Base-by-base conservation (phyloP, 495 filamentous ascomycete genomes). In the Neurospora sp. region DNA sequence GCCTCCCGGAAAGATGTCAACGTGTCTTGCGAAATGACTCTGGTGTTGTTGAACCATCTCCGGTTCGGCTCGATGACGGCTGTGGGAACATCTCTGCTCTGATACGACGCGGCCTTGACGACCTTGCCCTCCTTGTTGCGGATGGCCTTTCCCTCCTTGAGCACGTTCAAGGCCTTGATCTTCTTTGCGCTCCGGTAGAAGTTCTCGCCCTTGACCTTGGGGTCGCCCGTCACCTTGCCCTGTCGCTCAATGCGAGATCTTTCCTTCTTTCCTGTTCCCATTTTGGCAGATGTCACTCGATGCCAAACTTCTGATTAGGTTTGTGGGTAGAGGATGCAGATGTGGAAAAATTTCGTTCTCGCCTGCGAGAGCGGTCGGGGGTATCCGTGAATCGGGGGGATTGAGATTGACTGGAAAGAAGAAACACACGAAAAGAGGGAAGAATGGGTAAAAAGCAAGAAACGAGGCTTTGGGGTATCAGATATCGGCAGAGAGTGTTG, bases 231-330 rank as follows among this genome's bases (percentile, higher is more conserved):
- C 69, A 85, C 84, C 86, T 94, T 94, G 70, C 94, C 93, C 86
- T 97, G 88, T 76, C 93, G 85, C 79, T 78, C 86, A 83, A 91
- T 91, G 81, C 96, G 91, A 79, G 84, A 85, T 75, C 88, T 90
- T 82, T 99, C 96, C 85, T 98, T 98, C 88, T 98, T 99, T 77
- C 90, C 79, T 80, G 44, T 94, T 84, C 96, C 96, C 96, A 99
- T 98, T 72, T 71, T 80, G 76, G 76, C 76, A 71, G 71, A 70
- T 76, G 38, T 42, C 69, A 72, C 71, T 71, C 46, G 39, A 46
- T 44, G 72, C 74, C 75, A 74, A 70, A 12, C 16, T 38, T 20
- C 35, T 35, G 39, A 35, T n/a, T 62, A 72, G 16, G 62, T 35
- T 69, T 10, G 72, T 42, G 38, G 72, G 37, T 9, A 73, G 72